Base-by-base conservation (phyloP, 768 basidiomycete genomes). In the Ramaria sp. region DNA sequence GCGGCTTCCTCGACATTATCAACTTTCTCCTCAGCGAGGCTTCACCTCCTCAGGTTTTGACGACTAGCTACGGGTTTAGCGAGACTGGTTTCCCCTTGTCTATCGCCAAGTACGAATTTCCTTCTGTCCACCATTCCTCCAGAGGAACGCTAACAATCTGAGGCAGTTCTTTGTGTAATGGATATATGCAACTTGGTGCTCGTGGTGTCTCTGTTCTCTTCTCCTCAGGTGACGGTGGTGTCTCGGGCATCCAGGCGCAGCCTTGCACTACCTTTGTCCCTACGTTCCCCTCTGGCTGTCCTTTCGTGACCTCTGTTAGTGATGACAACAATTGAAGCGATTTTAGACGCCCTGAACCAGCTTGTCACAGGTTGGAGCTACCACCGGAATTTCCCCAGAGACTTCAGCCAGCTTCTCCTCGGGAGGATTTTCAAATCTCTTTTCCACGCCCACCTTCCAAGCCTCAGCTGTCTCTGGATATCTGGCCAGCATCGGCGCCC, bases 371-470 rank as follows among this genome's bases (percentile, higher is more conserved):
- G 63, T 52, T n/a, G 64, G 64, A 8, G 59, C 58, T 25, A 63
- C 64, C 9, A 56, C 58, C n/a, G 61, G 62, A 12, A 55, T 60
- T 9, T 56, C 37, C 55, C 65, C 65, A 30, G 65, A 66, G 54
- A 58, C 56, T 7, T 61, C 61, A 7, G 63, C 62, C 3, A 27
- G 25, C 45, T 63, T 66, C 57, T 63, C 64, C 16, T 57, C 58
- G 1, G 65, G 65, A 15, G 65, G 65, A 1, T 66, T 66, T 61
- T 66, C 65, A 16, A 64, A 65, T 54, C 59, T 60, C 60, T 66
- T 64, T 56, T 30, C 56, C 20, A 54, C 30, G 18, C 65, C 65
- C 12, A 42, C 52, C 43, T 66, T 63, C 58, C 65, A 66, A 45
- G 41, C 52, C 34, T 42, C 57, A 34, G 59, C 59, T n/a, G 62